Evolutionary conservation across 176 grass and related monocot species (phyloP).

Genomic region (Rhynchospora pubera): DNA sequence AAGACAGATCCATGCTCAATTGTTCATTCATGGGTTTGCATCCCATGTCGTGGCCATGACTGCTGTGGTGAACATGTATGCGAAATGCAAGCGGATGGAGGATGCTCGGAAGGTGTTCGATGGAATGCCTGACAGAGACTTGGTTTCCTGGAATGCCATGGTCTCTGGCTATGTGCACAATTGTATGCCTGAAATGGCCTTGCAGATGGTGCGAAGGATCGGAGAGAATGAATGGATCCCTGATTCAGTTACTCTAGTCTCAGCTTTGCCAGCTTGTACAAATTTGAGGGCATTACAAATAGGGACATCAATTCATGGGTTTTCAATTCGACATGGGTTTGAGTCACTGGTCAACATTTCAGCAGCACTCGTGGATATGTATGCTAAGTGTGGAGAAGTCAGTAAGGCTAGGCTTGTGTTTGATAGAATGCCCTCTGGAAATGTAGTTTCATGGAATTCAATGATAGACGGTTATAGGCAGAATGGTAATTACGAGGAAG

Average conservation of each 20-base stretch:
- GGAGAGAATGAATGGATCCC: conserved; percentile 36
- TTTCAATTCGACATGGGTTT: conserved; percentile 22
- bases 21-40: background rate
- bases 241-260: conserved; percentile 55
- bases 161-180: conserved; percentile 56
- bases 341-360: conserved; percentile 34
- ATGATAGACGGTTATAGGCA: conserved; percentile 42
- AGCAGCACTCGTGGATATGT: conserved; percentile 70
- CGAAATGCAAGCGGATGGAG: conserved; percentile 13
- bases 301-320: conserved; percentile 55
- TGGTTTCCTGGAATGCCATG: conserved; percentile 69
- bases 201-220: conserved; percentile 51
- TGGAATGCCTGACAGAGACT: conserved; percentile 47
- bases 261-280: conserved; percentile 53
- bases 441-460: conserved; percentile 80
- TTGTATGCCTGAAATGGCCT: conserved; percentile 25
- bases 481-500: conserved; percentile 2
- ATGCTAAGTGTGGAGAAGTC: conserved; percentile 63
- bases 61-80: conserved; percentile 45
- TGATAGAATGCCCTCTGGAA: conserved; percentile 26
- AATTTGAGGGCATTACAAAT: conserved; percentile 47
- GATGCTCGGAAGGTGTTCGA: conserved; percentile 51
- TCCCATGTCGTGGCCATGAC: conserved; percentile 2
- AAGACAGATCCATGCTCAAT: background rate
- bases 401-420: conserved; percentile 49